Evolutionary conservation across 108 stramenopile genomes (phyloP), one percentile per base, ranked within the genome.

Genomic region (Discostella pseudostelligera): DNA sequence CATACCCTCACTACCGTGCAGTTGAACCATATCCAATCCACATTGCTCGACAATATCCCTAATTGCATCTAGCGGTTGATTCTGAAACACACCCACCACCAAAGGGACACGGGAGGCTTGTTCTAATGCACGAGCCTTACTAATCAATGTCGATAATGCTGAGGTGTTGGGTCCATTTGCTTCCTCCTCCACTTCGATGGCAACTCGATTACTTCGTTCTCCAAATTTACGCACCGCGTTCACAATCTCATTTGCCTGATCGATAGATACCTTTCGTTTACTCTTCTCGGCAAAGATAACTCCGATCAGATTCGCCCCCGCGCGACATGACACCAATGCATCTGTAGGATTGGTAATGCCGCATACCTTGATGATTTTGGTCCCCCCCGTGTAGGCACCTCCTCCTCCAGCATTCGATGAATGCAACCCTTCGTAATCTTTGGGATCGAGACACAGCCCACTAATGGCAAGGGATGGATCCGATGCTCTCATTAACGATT

Each of bases 51-150:
- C 96, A 68, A 85, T 83, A 65, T 83, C 73, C 11, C 62, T 78
- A 25, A 99, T 81, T 54, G 81, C 89, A 14, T 85, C 86, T 19
- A 87, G 28, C 1, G 85, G 56, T 76, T 97, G 96, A 81, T 97
- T 95, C 65, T 96, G 96, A 79, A 98, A 98, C 19, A 99, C 97
- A 12, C 99, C 99, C 50, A 97, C 94, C 5, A 96, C 90, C 25
- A 96, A 55, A 2, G 95, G 97, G 24, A 88, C 72, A 44, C 74
- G 77, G 7, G 85, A 70, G 0, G 81, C 69, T 26, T 74, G 65
- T 64, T 89, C 89, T 74, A 90, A 61, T 16, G 66, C 65, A 13
- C 66, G 68, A 36, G 87, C 76, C 47, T 79, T 81, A 12, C 64
- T 67, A 8, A 86, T 67, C 48, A 92, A 59, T 1, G 78, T 59